Base-by-base conservation (phyloP, 768 basidiomycete genomes). In the Erythrobasidium yunnanense region DNA sequence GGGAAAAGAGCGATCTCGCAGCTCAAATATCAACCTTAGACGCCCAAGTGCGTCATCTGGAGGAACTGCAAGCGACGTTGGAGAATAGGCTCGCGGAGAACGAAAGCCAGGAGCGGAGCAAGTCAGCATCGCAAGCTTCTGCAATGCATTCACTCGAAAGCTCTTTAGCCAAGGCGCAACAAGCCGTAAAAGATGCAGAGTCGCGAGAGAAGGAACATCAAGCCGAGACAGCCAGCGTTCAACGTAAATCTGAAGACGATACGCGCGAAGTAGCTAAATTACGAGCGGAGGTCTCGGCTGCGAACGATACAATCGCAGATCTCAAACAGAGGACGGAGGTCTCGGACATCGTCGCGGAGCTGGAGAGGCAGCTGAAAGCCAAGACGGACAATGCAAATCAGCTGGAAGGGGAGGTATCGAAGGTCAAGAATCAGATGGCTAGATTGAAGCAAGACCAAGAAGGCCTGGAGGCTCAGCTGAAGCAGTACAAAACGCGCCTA, bases 341-440 rank as follows among this genome's bases (percentile, higher is more conserved):
- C 25, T 34, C 52, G 22, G 66, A 47, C 20, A 57, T 30, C n/a
- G 46, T 60, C 13, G 65, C 52, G 2, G 60, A 65, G 4, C 29
- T 67, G 13, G 66, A 67, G 33, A 46, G 29, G 7, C 32, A 34
- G 57, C 57, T 67, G 1, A 65, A 65, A 18, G 17, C 66, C 2
- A 67, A 67, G 35, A 38, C 35, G 42, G 49, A 46, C 11, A 55
- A 67, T 55, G 66, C 66, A 23, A 57, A 67, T 23, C 23, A 38
- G 8, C 55, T 67, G 23, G 66, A 67, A 51, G 23, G 35, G 2
- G 66, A 67, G 57, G 13, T 67, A 3, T 65, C 63, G 3, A 65
- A 65, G 25, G 34, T 50, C 7, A 42, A 50, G 32, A 20, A 66
- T 15, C 17, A 30, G 27, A 22, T 33, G 17, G 17, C 7, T n/a